phyloP scores from a whole-genome alignment of 2,329 filamentous ascomycete genomes.

The Colletotrichum acutatum region DNA sequence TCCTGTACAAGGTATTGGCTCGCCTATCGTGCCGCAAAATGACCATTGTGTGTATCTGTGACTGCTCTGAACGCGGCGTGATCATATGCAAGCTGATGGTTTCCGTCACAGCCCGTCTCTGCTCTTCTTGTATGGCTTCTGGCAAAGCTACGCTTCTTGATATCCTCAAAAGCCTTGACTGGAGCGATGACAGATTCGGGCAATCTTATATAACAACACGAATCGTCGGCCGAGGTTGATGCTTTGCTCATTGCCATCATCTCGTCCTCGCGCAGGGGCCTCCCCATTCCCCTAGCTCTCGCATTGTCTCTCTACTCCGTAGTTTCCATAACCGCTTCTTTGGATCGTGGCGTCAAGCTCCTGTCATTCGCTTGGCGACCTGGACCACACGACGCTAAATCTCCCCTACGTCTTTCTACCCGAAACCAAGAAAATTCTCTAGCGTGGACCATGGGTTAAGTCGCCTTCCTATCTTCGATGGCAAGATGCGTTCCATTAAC shows the following conservation, averaged over 20 bases:
- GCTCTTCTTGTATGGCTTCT: neutral
- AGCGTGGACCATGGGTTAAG: neutral
- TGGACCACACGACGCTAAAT: neutral
- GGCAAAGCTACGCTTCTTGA: neutral
- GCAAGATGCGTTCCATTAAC: neutral
- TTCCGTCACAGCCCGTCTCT: neutral
- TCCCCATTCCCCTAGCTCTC: neutral
- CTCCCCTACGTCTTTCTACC: too few species aligned
- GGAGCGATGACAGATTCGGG: neutral
- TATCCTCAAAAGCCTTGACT: neutral
- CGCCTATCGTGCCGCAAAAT: neutral
- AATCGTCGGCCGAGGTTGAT: neutral
- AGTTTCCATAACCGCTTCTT: neutral
- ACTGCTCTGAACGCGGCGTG: neutral
- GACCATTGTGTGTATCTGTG: neutral
- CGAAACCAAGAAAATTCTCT: neutral
- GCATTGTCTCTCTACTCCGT: neutral
- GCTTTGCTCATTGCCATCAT: neutral
- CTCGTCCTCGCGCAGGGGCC: neutral
- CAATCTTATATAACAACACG: neutral
- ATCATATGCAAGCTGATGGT: neutral
- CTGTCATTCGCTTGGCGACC: constrained; percentile 8
- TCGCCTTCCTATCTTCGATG: neutral
- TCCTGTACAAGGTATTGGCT: constrained; percentile 4
- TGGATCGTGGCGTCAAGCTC: constrained; percentile 15